Base-by-base conservation (phyloP, 352 stramenopile genomes). In the Aphanomyces astaci region DNA sequence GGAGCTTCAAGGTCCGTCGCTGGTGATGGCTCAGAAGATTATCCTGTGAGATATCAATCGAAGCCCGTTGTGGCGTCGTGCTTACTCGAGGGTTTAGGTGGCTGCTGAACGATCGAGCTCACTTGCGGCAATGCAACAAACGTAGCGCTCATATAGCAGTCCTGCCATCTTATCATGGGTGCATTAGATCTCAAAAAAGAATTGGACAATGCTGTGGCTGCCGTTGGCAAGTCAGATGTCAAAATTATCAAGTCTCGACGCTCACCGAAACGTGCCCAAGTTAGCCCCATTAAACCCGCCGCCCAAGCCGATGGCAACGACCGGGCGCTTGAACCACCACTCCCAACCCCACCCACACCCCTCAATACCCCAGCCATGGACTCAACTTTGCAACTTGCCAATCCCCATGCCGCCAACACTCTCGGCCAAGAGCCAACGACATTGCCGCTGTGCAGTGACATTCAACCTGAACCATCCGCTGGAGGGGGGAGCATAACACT, bases 81-180 rank as follows among this genome's bases (percentile, higher is more conserved):
- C 15, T 43, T 36, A 59, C 25, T 59, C 15, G 51, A 40, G 4
- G 7, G 22, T 10, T 7, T 36, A 65, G 56, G 28, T 65, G 56
- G 56, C 56, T 65, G 22, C 56, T 65, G 0, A 52, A 43, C 30
- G 56, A 65, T 36, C 19, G 56, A 51, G 13, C 36, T 13, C 56
- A 53, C 39, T 53, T 65, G 56, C 56, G 56, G 32, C 22, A 51
- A n/a, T 65, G 56, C 56, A 65, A 65, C 39, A 65, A 65, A 39
- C 36, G 56, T 53, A 63, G 9, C 22, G 1, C 54, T 1, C 3
- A 1, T 7, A 43, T 15, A 43, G 11, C 15, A 3, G 19, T 24
- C 10, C 33, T 48, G 27, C n/a, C 24, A 10, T 25, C 24, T n/a
- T n/a, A n/a, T n/a, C n/a, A n/a, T n/a, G n/a, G n/a, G 22, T 5